A percentile compares a stretch with the other conserved stretches of the same genome.
These are phyloP conservation scores for Colletotrichum sansevieriae DNA, from an alignment of 2,329 filamentous ascomycete genomes.

Conservation along the genomic window DNA sequence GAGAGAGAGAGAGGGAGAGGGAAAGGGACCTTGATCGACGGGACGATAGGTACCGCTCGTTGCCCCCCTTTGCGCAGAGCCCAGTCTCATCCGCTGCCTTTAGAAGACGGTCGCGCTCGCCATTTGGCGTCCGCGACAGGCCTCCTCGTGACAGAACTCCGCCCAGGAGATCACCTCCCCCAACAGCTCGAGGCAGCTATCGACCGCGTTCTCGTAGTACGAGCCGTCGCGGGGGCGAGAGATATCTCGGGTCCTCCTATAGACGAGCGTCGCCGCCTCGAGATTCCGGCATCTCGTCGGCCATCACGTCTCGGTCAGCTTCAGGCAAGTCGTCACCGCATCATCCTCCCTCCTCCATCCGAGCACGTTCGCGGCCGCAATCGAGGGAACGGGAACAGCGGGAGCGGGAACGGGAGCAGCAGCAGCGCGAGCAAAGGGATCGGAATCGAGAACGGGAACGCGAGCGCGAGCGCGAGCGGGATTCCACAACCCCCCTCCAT, in stretches of 20 bases:
- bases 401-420: constrained; percentile 19
- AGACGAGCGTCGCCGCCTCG: constrained; percentile 63
- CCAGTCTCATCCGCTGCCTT: constrained; percentile 26
- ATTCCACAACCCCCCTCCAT: constrained; percentile 34
- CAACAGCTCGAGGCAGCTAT: constrained; percentile 58
- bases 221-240: constrained; percentile 60
- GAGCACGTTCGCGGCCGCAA: constrained; percentile 61
- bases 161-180: constrained; percentile 54
- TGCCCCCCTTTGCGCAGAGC: constrained; percentile 37
- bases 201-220: constrained; percentile 66
- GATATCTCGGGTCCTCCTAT: constrained; percentile 53
- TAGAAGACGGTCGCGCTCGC: constrained; percentile 69
- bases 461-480: constrained; percentile 40
- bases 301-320: constrained; percentile 62
- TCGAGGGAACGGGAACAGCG: constrained; percentile 54
- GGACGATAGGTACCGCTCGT: constrained; percentile 55
- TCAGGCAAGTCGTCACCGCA: constrained; percentile 68
- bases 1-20: constrained; percentile 41
- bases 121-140: constrained; percentile 62
- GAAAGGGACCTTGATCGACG: constrained; percentile 54
- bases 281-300: constrained; percentile 64
- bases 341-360: constrained; percentile 58
- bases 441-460: constrained; percentile 38
- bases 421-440: constrained; percentile 17
- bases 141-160: constrained; percentile 54